Conservation (phyloP, 345 rosid genomes). For the Gossypium thurberi region DNA sequence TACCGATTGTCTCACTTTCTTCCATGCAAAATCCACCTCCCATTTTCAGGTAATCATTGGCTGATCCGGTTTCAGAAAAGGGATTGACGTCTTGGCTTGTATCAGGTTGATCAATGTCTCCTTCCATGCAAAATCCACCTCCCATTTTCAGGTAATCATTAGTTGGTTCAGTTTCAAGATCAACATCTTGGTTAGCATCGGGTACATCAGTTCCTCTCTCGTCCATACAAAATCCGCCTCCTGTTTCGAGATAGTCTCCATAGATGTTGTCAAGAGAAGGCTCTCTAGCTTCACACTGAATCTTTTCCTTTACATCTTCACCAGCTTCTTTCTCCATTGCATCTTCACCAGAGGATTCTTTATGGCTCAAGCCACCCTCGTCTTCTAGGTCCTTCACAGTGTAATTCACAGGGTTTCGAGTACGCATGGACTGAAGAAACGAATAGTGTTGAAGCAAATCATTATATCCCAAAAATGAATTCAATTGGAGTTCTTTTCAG, state of each 20-base stretch:
- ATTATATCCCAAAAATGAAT: background rate
- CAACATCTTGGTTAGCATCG: constrained; percentile 15
- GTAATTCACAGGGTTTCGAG: constrained; percentile 54
- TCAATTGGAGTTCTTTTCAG: background rate
- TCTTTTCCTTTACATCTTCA: constrained; percentile 10
- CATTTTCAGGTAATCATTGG: constrained; percentile 35
- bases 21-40: constrained; percentile 82
- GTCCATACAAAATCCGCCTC: constrained; percentile 49
- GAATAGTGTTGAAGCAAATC: background rate
- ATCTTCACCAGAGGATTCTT: constrained; percentile 17
- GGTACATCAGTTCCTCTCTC: constrained; percentile 35
- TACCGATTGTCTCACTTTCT: constrained; percentile 30
- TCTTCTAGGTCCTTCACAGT: constrained; percentile 33
- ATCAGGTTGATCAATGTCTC: constrained; percentile 27
- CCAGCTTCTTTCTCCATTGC: constrained; percentile 20
- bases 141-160: constrained; percentile 46
- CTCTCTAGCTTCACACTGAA: constrained; percentile 20
- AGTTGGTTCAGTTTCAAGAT: constrained; percentile 23
- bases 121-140: constrained; percentile 68
- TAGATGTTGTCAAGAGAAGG: constrained; percentile 9
- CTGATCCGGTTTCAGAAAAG: constrained; percentile 18
- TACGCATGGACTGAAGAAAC: constrained; percentile 16
- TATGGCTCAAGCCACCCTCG: constrained; percentile 27
- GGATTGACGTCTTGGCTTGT: constrained; percentile 19
- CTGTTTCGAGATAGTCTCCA: constrained; percentile 33